Evolutionary conservation across 257 asterid genomes (phyloP).

Genomic region (Solanum commersonii): DNA sequence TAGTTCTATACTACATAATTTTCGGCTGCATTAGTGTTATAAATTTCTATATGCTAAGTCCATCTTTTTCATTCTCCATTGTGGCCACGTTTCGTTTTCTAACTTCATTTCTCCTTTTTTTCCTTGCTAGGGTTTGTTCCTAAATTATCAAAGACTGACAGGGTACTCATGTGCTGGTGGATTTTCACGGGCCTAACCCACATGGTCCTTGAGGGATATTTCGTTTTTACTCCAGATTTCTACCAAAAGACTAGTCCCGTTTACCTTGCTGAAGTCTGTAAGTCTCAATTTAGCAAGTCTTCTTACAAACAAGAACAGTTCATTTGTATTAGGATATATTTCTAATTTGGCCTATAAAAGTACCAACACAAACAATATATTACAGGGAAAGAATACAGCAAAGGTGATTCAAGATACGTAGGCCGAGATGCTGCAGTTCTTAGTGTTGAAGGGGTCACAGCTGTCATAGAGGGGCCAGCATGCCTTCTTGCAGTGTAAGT

Average conservation of each 20-base stretch:
- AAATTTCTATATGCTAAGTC: neutral
- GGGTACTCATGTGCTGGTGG: constrained; percentile 96
- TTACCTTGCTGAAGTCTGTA: constrained; percentile 91
- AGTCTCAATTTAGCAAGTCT: constrained; percentile 21
- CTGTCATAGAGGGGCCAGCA: constrained; percentile 78
- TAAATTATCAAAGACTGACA: constrained; percentile 55
- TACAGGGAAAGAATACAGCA: constrained; percentile 97
- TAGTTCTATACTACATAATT: neutral
- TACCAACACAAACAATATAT: neutral
- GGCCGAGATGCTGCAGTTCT: constrained; percentile 61
- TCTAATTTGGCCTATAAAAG: neutral
- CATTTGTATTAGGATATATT: neutral
- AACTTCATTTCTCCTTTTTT: neutral
- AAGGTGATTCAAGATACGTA: constrained; percentile 92
- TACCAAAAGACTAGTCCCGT: constrained; percentile 52
- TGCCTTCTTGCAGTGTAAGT: constrained; percentile 71
- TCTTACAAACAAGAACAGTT: neutral
- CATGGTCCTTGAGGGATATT: constrained; percentile 77
- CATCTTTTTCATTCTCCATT: neutral
- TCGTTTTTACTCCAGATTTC: constrained; percentile 70
- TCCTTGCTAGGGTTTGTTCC: constrained; percentile 39
- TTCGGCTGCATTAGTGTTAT: neutral
- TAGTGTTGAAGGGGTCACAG: constrained; percentile 75
- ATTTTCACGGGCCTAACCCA: constrained; percentile 89
- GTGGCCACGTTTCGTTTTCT: neutral